Evolutionary conservation across 495 filamentous ascomycete genomes (phyloP), one percentile per base, ranked within the genome.

Genomic region (Neurospora pannonica): DNA sequence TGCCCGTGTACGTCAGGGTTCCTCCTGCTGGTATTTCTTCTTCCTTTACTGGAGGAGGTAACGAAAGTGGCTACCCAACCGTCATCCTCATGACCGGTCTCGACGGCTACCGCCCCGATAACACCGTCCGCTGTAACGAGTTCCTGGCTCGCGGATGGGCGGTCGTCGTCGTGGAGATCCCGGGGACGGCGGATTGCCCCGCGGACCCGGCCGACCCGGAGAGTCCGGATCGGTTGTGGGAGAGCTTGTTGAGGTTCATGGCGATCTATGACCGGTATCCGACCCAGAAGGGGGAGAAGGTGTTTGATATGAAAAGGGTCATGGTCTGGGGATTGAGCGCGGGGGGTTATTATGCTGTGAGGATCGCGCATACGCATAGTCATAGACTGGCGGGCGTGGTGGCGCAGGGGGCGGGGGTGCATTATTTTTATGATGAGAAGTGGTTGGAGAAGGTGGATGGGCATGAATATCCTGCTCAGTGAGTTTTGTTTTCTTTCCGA

Each of bases 51-150:
- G 40, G 37, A 38, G 11, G 38, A 42, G 21, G 75, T 76, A 48
- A 86, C 84, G 1, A 76, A 0, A 72, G 76, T 7, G 83, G 85
- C 5, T 84, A 84, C 2, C 91, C 93, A 0, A 83, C 87, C 5
- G 88, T 95, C 5, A 81, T 95, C 24, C 85, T 94, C 39, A 87
- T 94, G 83, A 93, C 90, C 0, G 92, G 93, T 0, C 84, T 95
- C 17, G 93, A 95, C 76, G 93, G 93, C 11, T 94, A 95, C 78
- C 83, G 92, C 17, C 91, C 92, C 0, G 93, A 95, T 77, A 92
- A 94, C 79, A 91, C 90, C n/a, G 85, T 88, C 46, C 89, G 92
- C 42, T 89, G 87, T 72, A 86, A 92, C 42, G 90, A 92, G 81
- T 92, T 90, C 75, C 78, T 89, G 13, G 80, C 83, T 71, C 88